phyloP scores from a whole-genome alignment of 2,329 filamentous ascomycete genomes.

The Alternaria brassicae region DNA sequence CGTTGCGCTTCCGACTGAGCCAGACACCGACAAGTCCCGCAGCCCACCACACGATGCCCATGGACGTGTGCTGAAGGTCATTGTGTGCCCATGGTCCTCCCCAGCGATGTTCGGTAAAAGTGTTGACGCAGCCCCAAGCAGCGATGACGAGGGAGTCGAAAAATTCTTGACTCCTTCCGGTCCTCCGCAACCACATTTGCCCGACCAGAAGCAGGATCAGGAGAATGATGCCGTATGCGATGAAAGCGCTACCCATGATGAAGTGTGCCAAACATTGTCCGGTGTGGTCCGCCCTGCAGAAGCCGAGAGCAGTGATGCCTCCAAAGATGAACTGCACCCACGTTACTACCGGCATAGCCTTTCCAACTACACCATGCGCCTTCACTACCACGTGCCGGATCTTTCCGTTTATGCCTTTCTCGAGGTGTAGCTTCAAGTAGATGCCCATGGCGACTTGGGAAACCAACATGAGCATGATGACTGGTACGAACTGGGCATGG shows the following conservation, averaged over 20 bases:
- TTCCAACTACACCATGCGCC: slow-evolving; percentile 82
- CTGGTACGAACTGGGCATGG: slow-evolving; percentile 80
- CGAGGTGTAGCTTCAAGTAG: slow-evolving; percentile 89
- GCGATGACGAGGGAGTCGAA: slow-evolving; percentile 92
- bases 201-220: slow-evolving; percentile 87
- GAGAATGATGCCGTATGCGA: slow-evolving; percentile 88
- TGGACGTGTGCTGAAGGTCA: slow-evolving; percentile 97
- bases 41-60: slow-evolving; percentile 99
- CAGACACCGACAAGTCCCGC: slow-evolving; percentile 90
- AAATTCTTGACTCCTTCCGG: slow-evolving; percentile 92
- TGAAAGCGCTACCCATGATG: slow-evolving; percentile 98
- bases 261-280: slow-evolving; percentile 96
- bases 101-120: slow-evolving; percentile 97
- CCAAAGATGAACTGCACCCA: slow-evolving; percentile 98
- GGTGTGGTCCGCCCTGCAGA: slow-evolving; percentile 88
- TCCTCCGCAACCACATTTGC: slow-evolving; percentile 82
- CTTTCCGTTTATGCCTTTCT: slow-evolving; percentile 80
- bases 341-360: slow-evolving; percentile 81
- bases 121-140: slow-evolving; percentile 96
- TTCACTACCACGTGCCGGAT: slow-evolving; percentile 76
- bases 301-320: slow-evolving; percentile 88
- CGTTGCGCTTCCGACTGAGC: slow-evolving; percentile 84
- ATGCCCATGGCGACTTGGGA: slow-evolving; percentile 80
- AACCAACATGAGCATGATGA: slow-evolving; percentile 79
- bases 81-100: slow-evolving; percentile 87